These are phyloP conservation scores for Starmerella powellii DNA, from an alignment of 805 yeast genomes.

Conservation along the genomic window DNA sequence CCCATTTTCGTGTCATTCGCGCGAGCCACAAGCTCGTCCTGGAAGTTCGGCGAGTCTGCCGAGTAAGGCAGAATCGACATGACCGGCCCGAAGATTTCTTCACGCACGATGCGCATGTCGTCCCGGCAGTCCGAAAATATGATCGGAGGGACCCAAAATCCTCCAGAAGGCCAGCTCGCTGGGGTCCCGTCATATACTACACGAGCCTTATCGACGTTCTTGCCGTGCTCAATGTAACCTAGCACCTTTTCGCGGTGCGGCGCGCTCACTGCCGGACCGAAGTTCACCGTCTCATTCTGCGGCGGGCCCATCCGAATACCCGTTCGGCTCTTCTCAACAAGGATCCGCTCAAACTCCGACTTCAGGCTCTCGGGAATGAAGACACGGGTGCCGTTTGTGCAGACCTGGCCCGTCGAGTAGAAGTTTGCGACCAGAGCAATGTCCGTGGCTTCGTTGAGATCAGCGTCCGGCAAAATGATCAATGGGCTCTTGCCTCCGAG, in stretches of 20 bases:
- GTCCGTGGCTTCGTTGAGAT: constrained; percentile 57
- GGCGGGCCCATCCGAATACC: constrained; percentile 66
- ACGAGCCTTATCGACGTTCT: constrained; percentile 70
- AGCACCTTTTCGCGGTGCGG: constrained; percentile 62
- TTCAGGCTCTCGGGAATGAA: constrained; percentile 72
- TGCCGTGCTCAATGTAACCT: constrained; percentile 60
- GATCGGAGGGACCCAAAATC: constrained; percentile 62
- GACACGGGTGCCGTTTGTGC: constrained; percentile 83
- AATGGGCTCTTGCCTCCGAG: constrained; percentile 92
- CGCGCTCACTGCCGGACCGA: constrained; percentile 79
- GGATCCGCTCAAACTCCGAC: constrained; percentile 51
- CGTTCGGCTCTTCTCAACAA: constrained; percentile 39
- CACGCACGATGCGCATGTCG: constrained; percentile 51
- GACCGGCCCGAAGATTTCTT: constrained; percentile 85
- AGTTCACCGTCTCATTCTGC: constrained; percentile 55
- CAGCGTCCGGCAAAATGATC: constrained; percentile 72
- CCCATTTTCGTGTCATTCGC: constrained; percentile 68
- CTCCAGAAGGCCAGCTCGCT: constrained; percentile 34
- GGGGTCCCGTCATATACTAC: constrained; percentile 68
- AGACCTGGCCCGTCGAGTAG: constrained; percentile 87
- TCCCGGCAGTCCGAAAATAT: constrained; percentile 58
- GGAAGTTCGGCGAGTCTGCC: constrained; percentile 57
- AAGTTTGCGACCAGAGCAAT: constrained; percentile 66
- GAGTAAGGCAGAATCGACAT: constrained; percentile 59
- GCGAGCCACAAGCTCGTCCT: constrained; percentile 55